phyloP scores from a whole-genome alignment of 805 yeast species.

The Candida lessepsii region DNA sequence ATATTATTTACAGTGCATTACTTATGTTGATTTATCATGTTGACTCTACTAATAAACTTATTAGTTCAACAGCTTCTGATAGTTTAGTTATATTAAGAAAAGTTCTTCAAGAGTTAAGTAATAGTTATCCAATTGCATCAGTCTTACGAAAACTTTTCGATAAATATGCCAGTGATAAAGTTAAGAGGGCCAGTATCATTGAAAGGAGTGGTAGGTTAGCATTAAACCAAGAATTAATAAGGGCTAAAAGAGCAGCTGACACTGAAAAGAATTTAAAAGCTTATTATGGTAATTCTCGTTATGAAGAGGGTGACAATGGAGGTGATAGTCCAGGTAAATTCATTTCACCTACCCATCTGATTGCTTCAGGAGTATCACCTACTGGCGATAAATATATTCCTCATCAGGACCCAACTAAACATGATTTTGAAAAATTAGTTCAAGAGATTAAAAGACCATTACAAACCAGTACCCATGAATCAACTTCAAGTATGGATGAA shows the following conservation, averaged over 20 bases:
- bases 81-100: conserved; percentile 37
- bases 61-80: conserved; percentile 44
- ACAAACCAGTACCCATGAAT: conserved; percentile 1
- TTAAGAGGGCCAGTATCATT: conserved; percentile 40
- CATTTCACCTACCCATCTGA: conserved; percentile 18
- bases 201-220: conserved; percentile 39
- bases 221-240: conserved; percentile 34
- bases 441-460: conserved; percentile 27
- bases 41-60: conserved; percentile 40
- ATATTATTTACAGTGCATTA: conserved; percentile 60
- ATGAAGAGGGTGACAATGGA: conserved; percentile 3
- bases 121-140: conserved; percentile 40
- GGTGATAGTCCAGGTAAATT: conserved; percentile 9
- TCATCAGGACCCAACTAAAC: conserved; percentile 15
- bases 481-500: conserved; percentile 1
- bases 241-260: conserved; percentile 25
- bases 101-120: conserved; percentile 37
- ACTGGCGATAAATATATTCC: conserved; percentile 18
- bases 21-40: conserved; percentile 73
- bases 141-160: conserved; percentile 38
- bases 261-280: conserved; percentile 20
- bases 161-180: conserved; percentile 42
- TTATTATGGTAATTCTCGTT: conserved; percentile 16
- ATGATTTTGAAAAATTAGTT: conserved; percentile 34
- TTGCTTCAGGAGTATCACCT: conserved; percentile 28